Base-by-base conservation (phyloP, 306 rosid species). In the Glycine latifolia region DNA sequence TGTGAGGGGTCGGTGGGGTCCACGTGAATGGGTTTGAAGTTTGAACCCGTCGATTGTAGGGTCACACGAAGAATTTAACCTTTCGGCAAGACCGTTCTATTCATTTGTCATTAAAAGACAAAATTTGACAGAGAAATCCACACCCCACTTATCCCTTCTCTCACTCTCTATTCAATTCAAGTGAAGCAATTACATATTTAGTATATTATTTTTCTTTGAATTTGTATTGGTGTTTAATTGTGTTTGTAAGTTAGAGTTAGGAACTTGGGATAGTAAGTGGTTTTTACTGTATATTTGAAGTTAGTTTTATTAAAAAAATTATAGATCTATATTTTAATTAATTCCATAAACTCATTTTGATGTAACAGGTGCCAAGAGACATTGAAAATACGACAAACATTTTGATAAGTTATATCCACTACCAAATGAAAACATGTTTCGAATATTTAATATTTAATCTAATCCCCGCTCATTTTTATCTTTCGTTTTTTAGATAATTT, bases 111-210 rank as follows among this genome's bases (percentile, higher is more conserved):
- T 85, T 60, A 89, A 85, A 91, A 70, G 92, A 83, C 87, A 86
- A 75, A 52, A 80, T 39, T 77, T 35, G 87, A n/a, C 92, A 81
- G 88, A 82, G 86, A 92, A 90, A 89, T 87, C 90, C 86, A 49
- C 70, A 26, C 79, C 78, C 49, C 48, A 78, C 20, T 49, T 33
- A 50, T 9, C 66, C 37, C 43, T 47, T 39, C 44, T 39, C 44
- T 39, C 44, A 26, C 31, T 26, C 20, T 26, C 31, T 71, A 15
- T 80, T 65, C 41, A 54, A 53, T 71, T 71, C 76, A 77, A 44
- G 39, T 54, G 35, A 13, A 46, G 1, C 80, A 20, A 20, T 73
- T 82, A 65, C 72, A 37, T 77, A 12, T 50, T 20, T 71, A 2
- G 6, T 44, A 8, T 43, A 65, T 6, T 14, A 6, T 66, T 11